Evolutionary conservation across 768 basidiomycete species (phyloP).

Genomic region (Agrocybe pediades): DNA sequence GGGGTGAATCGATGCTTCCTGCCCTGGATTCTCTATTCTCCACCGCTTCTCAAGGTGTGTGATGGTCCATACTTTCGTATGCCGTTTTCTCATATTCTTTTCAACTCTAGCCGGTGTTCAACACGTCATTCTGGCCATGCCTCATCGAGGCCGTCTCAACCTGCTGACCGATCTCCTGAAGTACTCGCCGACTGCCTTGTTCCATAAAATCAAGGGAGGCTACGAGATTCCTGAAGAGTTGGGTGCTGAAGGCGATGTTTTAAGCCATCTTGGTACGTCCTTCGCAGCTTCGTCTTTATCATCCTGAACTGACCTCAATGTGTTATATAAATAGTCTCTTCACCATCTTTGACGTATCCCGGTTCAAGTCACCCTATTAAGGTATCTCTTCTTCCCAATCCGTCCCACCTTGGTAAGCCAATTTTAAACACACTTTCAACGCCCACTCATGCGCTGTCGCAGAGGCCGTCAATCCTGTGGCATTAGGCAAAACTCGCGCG

Average conservation of each 20-base stretch:
- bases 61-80: neutral
- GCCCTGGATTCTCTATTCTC: constrained; percentile 80
- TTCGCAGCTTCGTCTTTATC: neutral
- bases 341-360: constrained; percentile 61
- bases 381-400: constrained; percentile 79
- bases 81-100: neutral
- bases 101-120: constrained; percentile 57
- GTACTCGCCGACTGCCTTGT: constrained; percentile 67
- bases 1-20: constrained; percentile 92
- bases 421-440: constrained; percentile 4
- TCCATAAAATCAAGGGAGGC: constrained; percentile 87
- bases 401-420: constrained; percentile 67
- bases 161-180: constrained; percentile 78
- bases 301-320: neutral
- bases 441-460: neutral
- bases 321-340: constrained; percentile 47
- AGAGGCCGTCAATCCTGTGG: constrained; percentile 90
- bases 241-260: constrained; percentile 78
- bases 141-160: constrained; percentile 87
- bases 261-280: constrained; percentile 75
- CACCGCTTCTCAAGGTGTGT: constrained; percentile 58
- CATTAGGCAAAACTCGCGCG: constrained; percentile 86
- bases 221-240: constrained; percentile 68
- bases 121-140: constrained; percentile 82
- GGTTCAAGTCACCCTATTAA: constrained; percentile 54